phyloP scores from a whole-genome alignment of 2,329 filamentous ascomycete genomes.

The Trichoderma sp. region DNA sequence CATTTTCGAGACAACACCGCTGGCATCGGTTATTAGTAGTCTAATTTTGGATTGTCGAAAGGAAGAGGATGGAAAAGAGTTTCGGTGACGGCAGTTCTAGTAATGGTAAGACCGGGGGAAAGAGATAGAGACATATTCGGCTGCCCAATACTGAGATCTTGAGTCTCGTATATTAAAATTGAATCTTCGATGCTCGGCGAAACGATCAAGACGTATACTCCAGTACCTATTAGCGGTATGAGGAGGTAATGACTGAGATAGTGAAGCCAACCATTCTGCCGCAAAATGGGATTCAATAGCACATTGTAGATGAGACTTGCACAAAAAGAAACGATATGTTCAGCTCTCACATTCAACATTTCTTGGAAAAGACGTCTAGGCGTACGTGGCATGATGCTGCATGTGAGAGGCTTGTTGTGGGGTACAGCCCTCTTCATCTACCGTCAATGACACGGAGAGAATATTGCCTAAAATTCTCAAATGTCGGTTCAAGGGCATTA shows the following conservation, averaged over 20 bases:
- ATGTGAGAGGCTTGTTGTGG: not conserved
- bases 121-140: no score
- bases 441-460: not conserved
- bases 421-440: not conserved
- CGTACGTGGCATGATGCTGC: not conserved
- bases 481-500: constrained; percentile 1
- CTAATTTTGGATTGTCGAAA: no score
- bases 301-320: not conserved
- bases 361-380: not conserved
- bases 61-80: no score
- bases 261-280: not conserved
- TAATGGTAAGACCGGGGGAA: no score
- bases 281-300: no score
- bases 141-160: not conserved
- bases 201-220: not conserved
- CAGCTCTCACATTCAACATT: not conserved
- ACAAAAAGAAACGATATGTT: not conserved
- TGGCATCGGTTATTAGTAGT: not conserved
- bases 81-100: no score
- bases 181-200: not conserved
- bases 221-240: no score
- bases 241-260: not conserved
- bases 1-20: no score
- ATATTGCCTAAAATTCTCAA: constrained; percentile 7
- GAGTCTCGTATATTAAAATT: not conserved